A percentile compares a stretch with the other conserved stretches of the same genome.
Conservation (phyloP, 768 basidiomycete genomes). For the Trametes cinnabarina region DNA sequence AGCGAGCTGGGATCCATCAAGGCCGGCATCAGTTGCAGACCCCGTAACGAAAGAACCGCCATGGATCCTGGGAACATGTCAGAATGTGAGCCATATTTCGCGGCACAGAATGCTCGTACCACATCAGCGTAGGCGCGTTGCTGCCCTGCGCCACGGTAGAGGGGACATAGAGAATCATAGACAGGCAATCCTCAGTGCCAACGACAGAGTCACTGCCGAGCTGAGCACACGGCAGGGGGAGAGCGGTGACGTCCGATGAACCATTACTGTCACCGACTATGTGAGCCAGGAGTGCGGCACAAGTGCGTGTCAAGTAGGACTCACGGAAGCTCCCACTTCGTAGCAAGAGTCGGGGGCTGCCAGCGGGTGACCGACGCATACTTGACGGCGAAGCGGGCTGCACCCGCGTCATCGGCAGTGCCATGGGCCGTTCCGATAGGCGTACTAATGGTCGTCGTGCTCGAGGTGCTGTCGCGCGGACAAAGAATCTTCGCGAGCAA, state of each 20-base stretch:
- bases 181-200: conserved; percentile 78
- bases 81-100: background rate
- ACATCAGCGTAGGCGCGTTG: conserved; percentile 53
- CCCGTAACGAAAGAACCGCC: conserved; percentile 80
- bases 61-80: conserved; percentile 60
- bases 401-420: conserved; percentile 45
- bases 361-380: conserved; percentile 67
- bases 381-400: conserved; percentile 58
- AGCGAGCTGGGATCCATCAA: conserved; percentile 79
- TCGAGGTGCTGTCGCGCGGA: conserved; percentile 33
- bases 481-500: conserved; percentile 40
- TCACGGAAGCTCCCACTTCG: conserved; percentile 64
- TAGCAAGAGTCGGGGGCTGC: conserved; percentile 51
- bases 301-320: conserved; percentile 25
- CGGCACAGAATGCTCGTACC: conserved; percentile 40
- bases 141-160: conserved; percentile 31
- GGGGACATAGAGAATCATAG: conserved; percentile 72
- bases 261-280: conserved; percentile 41
- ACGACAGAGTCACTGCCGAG: conserved; percentile 41
- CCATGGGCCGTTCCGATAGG: conserved; percentile 58
- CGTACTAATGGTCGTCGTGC: conserved; percentile 38
- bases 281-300: background rate
- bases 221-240: conserved; percentile 78
- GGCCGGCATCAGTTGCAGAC: conserved; percentile 64
- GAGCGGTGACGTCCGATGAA: conserved; percentile 45